Base-by-base conservation (phyloP, 768 basidiomycete genomes). In the Mycena alexandri region DNA sequence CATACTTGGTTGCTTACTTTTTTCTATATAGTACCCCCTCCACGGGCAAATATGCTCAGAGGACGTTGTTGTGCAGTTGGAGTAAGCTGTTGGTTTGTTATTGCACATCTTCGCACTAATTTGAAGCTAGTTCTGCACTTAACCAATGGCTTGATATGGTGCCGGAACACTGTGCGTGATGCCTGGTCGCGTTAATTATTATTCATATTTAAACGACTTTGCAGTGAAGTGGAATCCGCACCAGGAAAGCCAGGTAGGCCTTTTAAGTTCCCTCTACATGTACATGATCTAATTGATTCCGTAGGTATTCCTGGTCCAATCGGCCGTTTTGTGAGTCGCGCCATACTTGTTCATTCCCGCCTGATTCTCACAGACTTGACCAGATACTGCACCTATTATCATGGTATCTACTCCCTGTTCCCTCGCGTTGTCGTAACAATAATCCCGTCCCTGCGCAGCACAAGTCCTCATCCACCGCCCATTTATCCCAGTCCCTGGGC, bases 151-250 rank as follows among this genome's bases (percentile, higher is more conserved):
- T 60, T 10, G 50, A 59, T 44, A 9, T 11, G 13, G 58, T 68
- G 6, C 67, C 66, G 11, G 47, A 50, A 19, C 66, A 67, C 47
- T 24, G 66, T 62, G 16, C 21, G 66, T 56, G 12, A 13, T 41
- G 7, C 14, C 21, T 55, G 36, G 5, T 22, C 24, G 13, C 11
- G 24, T 14, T 24, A 60, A 42, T 25, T n/a, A 17, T 7, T 48
- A 21, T 10, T n/a, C 7, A 25, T 5, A 7, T 16, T 41, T 48
- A 22, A 21, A 36, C 25, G 16, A 11, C 14, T 42, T 2, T 19
- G 2, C 38, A 68, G 67, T 68, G 44, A 50, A 46, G 54, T 68
- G 67, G 67, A 46, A 68, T 36, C 61, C 67, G 14, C 24, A 60
- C 43, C 62, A 63, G 17, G 34, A 53, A 25, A 54, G 63, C 36